A percentile compares a stretch with the other conserved stretches of the same genome.
These are phyloP conservation scores for Crepidotus variabilis DNA, from an alignment of 768 basidiomycete species.

Conservation along the genomic window DNA sequence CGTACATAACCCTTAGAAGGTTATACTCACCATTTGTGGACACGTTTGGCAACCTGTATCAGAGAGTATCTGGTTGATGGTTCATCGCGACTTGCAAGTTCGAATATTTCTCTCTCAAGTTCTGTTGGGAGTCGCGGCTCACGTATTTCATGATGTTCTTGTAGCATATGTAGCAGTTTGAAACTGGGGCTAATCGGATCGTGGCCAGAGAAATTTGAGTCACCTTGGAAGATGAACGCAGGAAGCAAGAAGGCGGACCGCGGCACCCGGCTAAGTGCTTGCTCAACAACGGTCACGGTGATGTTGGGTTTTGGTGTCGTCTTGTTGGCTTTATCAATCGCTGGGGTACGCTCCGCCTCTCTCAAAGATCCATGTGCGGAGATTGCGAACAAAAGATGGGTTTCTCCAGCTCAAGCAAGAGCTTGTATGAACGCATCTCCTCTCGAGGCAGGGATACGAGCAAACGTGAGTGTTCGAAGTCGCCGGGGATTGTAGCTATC, in stretches of 20 bases:
- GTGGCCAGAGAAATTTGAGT: no score
- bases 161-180: no score
- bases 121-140: no score
- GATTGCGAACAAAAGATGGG: conserved; percentile 55
- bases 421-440: conserved; percentile 48
- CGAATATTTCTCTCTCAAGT: no score
- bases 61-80: no score
- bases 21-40: no score
- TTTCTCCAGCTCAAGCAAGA: conserved; percentile 45
- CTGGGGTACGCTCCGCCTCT: not conserved
- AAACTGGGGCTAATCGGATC: no score
- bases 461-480: conserved; percentile 36
- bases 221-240: no score
- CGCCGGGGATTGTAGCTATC: not conserved
- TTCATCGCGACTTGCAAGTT: no score
- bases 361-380: conserved; percentile 43
- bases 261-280: not conserved
- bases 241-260: not conserved
- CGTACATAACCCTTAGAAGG: no score
- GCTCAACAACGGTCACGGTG: not conserved
- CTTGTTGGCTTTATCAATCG: not conserved
- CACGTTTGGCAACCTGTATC: no score
- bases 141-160: no score
- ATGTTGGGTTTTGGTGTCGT: not conserved
- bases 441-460: conserved; percentile 41